Conservation (phyloP, 2,329 filamentous ascomycete genomes). For the Xylaria sp. region DNA sequence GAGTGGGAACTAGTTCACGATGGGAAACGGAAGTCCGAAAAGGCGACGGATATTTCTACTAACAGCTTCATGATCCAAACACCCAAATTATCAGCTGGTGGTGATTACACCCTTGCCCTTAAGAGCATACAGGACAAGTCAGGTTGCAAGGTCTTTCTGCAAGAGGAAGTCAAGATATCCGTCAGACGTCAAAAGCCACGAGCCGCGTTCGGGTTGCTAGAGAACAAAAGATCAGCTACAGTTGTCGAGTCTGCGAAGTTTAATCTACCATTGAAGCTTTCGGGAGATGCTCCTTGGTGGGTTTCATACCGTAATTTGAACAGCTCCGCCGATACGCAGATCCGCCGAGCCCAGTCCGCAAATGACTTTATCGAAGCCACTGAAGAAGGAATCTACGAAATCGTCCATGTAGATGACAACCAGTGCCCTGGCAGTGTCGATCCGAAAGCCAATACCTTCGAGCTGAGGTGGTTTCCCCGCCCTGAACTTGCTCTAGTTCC, state of each 20-base stretch:
- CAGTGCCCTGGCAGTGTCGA: constrained; percentile 87
- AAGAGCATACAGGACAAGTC: constrained; percentile 87
- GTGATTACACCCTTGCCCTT: constrained; percentile 88
- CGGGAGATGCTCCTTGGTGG: constrained; percentile 86
- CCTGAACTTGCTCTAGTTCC: constrained; percentile 76
- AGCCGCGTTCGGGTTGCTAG: constrained; percentile 85
- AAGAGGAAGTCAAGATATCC: constrained; percentile 85
- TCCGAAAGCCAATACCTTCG: constrained; percentile 76
- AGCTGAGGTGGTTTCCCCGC: constrained; percentile 85
- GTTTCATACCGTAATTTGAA: constrained; percentile 79
- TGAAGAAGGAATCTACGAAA: constrained; percentile 79
- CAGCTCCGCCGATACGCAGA: constrained; percentile 54
- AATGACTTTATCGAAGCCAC: constrained; percentile 78
- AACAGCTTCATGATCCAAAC: constrained; percentile 79
- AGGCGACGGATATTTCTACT: constrained; percentile 70
- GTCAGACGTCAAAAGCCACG: constrained; percentile 91
- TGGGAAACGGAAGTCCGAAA: constrained; percentile 80
- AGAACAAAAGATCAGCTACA: constrained; percentile 79
- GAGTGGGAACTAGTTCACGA: constrained; percentile 95
- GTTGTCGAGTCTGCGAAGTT: constrained; percentile 81
- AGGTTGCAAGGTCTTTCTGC: constrained; percentile 85
- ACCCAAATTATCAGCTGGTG: constrained; percentile 78
- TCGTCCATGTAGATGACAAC: constrained; percentile 79
- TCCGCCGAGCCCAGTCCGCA: constrained; percentile 51
- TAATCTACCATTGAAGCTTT: constrained; percentile 82